These are phyloP conservation scores for Blepharisma stoltei DNA, from an alignment of 73 alveolate genomes.

Conservation along the genomic window DNA sequence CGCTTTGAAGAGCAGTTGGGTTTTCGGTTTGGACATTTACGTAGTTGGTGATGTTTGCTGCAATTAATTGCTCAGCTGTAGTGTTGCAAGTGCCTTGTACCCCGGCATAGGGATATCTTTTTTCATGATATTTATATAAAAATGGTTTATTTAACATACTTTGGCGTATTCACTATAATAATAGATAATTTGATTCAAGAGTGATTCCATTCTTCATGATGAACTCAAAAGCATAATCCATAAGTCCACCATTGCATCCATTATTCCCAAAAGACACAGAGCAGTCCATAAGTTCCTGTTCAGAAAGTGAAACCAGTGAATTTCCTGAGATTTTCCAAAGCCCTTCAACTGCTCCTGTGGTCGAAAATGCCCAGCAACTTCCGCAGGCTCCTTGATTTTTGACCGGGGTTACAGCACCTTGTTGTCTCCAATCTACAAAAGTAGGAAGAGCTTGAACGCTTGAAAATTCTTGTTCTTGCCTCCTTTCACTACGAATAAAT, in stretches of 20 bases:
- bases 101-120: no score
- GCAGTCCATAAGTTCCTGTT: conserved; percentile 46
- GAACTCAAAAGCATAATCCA: conserved; percentile 66
- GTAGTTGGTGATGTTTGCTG: conserved; percentile 1
- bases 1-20: conserved; percentile 23
- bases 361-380: conserved; percentile 41
- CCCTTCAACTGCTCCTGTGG: conserved; percentile 42
- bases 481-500: no score
- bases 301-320: conserved; percentile 15
- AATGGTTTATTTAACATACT: no score
- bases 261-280: conserved; percentile 40
- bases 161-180: no score
- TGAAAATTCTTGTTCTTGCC: background rate
- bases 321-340: conserved; percentile 1
- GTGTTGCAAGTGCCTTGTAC: conserved; percentile 29
- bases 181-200: conserved; percentile 32
- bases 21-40: conserved; percentile 31
- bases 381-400: conserved; percentile 38
- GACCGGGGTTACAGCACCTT: conserved; percentile 42
- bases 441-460: conserved; percentile 35
- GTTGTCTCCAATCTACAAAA: conserved; percentile 34
- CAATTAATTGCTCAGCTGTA: conserved; percentile 31
- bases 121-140: no score
- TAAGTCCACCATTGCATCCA: conserved; percentile 70
- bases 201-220: conserved; percentile 26